Evolutionary conservation across 495 filamentous ascomycete genomes (phyloP), one percentile per base, ranked within the genome.

Genomic region (Zalerion maritima): DNA sequence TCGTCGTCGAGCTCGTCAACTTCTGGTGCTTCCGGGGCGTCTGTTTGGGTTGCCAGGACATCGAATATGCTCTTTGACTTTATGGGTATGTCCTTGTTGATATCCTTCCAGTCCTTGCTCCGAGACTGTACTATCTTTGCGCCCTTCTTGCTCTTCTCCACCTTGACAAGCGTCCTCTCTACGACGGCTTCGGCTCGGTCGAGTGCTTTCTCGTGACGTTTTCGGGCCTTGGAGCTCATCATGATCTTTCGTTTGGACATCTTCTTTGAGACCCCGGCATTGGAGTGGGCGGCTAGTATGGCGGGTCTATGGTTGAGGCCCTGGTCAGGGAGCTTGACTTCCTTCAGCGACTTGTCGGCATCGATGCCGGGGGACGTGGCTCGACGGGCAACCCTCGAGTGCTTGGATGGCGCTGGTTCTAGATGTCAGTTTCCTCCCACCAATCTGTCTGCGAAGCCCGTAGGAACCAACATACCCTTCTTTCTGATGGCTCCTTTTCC

Each of bases 351-450:
- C 55, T 82, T 81, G 57, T 85, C 79, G 36, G 71, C 60, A 46
- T 84, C 59, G 50, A 81, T 68, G 47, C 71, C 62, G 8, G 75
- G 78, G 9, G 78, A 79, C 14, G 68, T 69, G 21, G 67, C 80
- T 28, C 83, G 73, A 42, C 76, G 66, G 39, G 75, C 76, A 16
- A 75, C 77, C 19, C 81, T 75, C 29, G 81, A 81, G 53, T 78
- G 78, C 28, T 67, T 23, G 6, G 58, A 62, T 13, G 54, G 48
- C 18, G 37, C 61, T 63, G 38, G 26, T 31, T 23, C 11, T 19
- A 35, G 21, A 8, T 37, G 19, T 31, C 12, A 29, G 34, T 8
- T 14, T n/a, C n/a, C n/a, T n/a, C n/a, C n/a, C n/a, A n/a, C n/a
- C n/a, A n/a, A n/a, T n/a, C n/a, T n/a, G n/a, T n/a, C n/a, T n/a